Evolutionary conservation across 2,329 filamentous ascomycete genomes (phyloP).

Genomic region (Ophiocordyceps unilateralis): DNA sequence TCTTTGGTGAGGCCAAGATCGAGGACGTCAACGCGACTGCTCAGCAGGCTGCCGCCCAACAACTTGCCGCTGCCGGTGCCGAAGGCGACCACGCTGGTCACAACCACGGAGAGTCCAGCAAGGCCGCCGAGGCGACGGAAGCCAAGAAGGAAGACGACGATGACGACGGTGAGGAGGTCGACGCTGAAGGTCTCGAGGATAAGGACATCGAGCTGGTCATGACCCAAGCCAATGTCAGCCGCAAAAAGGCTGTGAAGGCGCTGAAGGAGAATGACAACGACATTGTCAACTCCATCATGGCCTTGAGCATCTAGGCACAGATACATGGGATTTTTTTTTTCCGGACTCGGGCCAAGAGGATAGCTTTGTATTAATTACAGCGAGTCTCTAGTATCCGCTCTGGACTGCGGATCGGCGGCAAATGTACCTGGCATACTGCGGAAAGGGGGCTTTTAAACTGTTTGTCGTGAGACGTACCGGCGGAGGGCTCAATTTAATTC

Average conservation of each 20-base stretch:
- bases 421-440: background rate
- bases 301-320: constrained; percentile 55
- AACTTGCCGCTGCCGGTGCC: constrained; percentile 60
- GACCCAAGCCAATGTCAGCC: constrained; percentile 89
- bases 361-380: constrained; percentile 13
- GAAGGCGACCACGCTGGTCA: constrained; percentile 54
- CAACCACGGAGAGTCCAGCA: constrained; percentile 51
- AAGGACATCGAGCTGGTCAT: constrained; percentile 99
- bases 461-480: too few relatives aligned
- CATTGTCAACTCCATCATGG: constrained; percentile 99
- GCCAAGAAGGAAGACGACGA: constrained; percentile 69
- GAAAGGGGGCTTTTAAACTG: background rate
- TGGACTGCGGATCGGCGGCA: background rate
- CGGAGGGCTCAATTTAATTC: too few relatives aligned
- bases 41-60: constrained; percentile 74
- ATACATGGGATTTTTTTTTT: constrained; percentile 5
- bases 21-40: constrained; percentile 98
- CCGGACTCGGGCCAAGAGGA: constrained; percentile 9
- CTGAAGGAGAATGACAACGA: constrained; percentile 99
- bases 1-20: constrained; percentile 99
- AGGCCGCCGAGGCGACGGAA: constrained; percentile 43
- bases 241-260: constrained; percentile 98
- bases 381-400: background rate
- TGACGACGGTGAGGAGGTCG: constrained; percentile 89
- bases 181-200: constrained; percentile 84